These are phyloP conservation scores for Sporothrix brasiliensis DNA, from an alignment of 2,329 filamentous ascomycete species.

Conservation along the genomic window DNA sequence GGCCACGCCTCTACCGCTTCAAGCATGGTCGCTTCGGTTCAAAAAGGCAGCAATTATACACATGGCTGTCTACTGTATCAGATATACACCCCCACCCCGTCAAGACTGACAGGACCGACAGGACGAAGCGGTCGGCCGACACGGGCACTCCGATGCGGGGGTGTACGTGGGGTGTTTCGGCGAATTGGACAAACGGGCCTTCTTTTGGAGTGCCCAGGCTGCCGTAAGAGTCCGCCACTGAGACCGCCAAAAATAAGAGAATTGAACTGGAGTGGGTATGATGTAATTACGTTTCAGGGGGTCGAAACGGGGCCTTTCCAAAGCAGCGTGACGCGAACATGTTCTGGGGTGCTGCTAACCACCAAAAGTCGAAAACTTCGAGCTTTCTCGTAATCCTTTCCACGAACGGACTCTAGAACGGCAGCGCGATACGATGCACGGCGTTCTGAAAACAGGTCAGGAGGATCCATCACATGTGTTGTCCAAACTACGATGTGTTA, in stretches of 20 bases:
- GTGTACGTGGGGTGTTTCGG: background rate
- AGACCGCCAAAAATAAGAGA: conserved; percentile 15
- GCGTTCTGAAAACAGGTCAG: background rate
- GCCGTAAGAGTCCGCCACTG: background rate
- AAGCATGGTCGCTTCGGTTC: background rate
- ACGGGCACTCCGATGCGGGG: background rate
- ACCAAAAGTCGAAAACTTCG: background rate
- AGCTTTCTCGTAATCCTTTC: background rate
- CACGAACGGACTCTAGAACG: background rate
- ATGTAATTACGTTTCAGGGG: background rate
- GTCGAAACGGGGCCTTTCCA: background rate
- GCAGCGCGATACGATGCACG: background rate
- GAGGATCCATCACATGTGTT: background rate
- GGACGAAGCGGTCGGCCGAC: background rate
- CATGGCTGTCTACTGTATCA: background rate
- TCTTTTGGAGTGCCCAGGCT: background rate
- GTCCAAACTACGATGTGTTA: background rate
- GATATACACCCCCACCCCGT: background rate
- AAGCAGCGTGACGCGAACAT: background rate
- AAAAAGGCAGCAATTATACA: background rate
- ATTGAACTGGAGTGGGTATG: background rate
- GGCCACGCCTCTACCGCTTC: background rate
- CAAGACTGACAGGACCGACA: background rate
- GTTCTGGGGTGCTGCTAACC: background rate
- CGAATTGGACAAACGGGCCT: conserved; percentile 24